These are phyloP conservation scores for Zygoascus sp. DNA, from an alignment of 1,139 yeast species.

Conservation along the genomic window DNA sequence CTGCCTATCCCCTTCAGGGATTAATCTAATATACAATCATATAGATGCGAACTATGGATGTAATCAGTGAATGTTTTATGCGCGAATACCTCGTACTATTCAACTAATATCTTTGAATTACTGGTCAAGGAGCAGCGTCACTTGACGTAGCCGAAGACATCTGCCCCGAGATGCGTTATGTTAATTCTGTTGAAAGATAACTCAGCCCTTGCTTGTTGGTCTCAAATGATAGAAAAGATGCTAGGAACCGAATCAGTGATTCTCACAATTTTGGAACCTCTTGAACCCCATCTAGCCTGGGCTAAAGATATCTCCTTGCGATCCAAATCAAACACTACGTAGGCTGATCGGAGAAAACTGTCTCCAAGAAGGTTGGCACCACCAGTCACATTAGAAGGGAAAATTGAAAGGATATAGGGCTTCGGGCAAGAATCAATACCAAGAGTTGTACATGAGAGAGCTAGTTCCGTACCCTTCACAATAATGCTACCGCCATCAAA, in stretches of 20 bases:
- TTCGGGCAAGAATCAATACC: constrained; percentile 43
- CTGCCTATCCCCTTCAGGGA: no score
- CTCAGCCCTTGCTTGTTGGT: neutral
- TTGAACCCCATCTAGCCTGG: constrained; percentile 39
- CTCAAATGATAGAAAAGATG: neutral
- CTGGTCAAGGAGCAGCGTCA: no score
- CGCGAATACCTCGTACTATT: no score
- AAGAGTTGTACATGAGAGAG: constrained; percentile 15
- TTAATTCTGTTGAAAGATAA: neutral
- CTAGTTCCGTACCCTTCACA: constrained; percentile 41
- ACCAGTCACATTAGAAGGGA: constrained; percentile 25
- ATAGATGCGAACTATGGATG: no score
- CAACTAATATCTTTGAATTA: no score
- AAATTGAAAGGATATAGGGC: constrained; percentile 20
- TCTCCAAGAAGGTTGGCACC: constrained; percentile 56
- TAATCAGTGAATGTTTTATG: no score
- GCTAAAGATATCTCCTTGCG: constrained; percentile 60
- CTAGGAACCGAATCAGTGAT: constrained; percentile 13
- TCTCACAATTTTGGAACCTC: constrained; percentile 18
- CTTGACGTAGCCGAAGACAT: no score
- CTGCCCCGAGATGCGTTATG: no score
- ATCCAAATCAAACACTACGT: constrained; percentile 72
- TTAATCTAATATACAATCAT: no score
- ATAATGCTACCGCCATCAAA: constrained; percentile 41
- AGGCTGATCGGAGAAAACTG: constrained; percentile 65